phyloP scores from a whole-genome alignment of 73 alveolate genomes.

The Tetrahymena borealis region DNA sequence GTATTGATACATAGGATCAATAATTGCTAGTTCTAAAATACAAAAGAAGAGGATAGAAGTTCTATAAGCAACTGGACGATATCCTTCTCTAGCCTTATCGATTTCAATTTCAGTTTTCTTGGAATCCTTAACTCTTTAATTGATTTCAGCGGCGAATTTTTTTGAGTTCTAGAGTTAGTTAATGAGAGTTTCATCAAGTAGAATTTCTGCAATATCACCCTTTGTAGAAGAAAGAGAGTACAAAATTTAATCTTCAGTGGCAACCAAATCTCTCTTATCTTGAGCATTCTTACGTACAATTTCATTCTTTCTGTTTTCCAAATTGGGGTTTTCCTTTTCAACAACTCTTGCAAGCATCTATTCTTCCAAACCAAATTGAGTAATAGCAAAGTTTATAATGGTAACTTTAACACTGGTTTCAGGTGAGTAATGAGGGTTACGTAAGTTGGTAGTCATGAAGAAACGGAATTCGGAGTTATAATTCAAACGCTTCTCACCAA shows the following conservation, averaged over 20 bases:
- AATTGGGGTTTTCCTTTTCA: conserved; percentile 90
- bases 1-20: conserved; percentile 99
- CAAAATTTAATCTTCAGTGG: conserved; percentile 93
- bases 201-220: conserved; percentile 88
- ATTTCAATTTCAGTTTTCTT: conserved; percentile 95
- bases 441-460: conserved; percentile 94
- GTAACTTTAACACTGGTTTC: conserved; percentile 97
- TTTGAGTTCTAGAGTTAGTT: conserved; percentile 91
- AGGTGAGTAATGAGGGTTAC: conserved; percentile 98
- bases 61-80: conserved; percentile 98
- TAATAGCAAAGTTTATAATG: conserved; percentile 98
- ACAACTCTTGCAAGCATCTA: conserved; percentile 98
- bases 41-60: conserved; percentile 93
- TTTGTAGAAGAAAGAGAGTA: conserved; percentile 87
- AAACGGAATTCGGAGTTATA: conserved; percentile 88
- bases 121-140: conserved; percentile 92
- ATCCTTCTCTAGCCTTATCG: conserved; percentile 82
- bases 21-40: conserved; percentile 72
- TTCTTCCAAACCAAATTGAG: conserved; percentile 99
- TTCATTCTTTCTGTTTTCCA: conserved; percentile 63
- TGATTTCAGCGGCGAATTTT: conserved; percentile 94
- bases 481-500: conserved; percentile 81
- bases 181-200: conserved; percentile 90
- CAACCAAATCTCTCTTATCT: conserved; percentile 82
- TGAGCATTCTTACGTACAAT: conserved; percentile 69